A percentile compares a stretch with the other conserved stretches of the same genome.
Evolutionary conservation across 2,329 filamentous ascomycete genomes (phyloP).

Genomic region (Tolypocladium ophioglossoides): DNA sequence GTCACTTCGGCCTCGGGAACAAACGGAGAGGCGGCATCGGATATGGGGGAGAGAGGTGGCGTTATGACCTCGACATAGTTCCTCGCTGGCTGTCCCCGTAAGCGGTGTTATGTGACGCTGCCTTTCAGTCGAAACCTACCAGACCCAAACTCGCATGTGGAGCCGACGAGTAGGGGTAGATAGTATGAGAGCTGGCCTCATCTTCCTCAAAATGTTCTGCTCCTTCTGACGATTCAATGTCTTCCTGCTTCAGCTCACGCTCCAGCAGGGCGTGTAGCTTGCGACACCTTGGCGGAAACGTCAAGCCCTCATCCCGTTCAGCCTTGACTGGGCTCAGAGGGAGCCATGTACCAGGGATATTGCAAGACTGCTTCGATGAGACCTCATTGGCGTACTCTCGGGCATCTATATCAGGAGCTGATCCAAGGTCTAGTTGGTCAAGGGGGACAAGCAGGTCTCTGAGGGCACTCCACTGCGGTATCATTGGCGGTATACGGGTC

Average conservation of each 20-base stretch:
- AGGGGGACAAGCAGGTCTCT: constrained; percentile 9
- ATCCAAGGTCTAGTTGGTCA: constrained; percentile 14
- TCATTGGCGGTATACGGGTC: not conserved
- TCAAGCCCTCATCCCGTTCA: constrained; percentile 16
- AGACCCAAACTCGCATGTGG: not conserved
- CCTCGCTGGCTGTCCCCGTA: not conserved
- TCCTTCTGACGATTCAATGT: constrained; percentile 1
- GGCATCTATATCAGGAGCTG: constrained; percentile 10
- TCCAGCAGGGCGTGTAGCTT: constrained; percentile 13
- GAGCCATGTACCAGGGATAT: constrained; percentile 17
- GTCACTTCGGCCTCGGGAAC: constrained; percentile 9
- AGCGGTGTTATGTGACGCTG: not conserved
- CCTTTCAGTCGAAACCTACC: not conserved
- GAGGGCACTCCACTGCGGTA: not conserved
- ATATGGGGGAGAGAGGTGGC: constrained; percentile 17
- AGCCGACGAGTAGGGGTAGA: not conserved
- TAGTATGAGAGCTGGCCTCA: too few relatives aligned
- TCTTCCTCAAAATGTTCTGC: not conserved
- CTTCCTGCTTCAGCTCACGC: constrained; percentile 16
- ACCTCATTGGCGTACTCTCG: constrained; percentile 11
- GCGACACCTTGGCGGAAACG: constrained; percentile 11
- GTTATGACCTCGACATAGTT: constrained; percentile 7
- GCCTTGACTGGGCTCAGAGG: constrained; percentile 13
- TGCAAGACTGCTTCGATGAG: constrained; percentile 6
- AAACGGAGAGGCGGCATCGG: constrained; percentile 9